phyloP scores from a whole-genome alignment of 2,329 filamentous ascomycete species.

The Ceratocystis colombiana region DNA sequence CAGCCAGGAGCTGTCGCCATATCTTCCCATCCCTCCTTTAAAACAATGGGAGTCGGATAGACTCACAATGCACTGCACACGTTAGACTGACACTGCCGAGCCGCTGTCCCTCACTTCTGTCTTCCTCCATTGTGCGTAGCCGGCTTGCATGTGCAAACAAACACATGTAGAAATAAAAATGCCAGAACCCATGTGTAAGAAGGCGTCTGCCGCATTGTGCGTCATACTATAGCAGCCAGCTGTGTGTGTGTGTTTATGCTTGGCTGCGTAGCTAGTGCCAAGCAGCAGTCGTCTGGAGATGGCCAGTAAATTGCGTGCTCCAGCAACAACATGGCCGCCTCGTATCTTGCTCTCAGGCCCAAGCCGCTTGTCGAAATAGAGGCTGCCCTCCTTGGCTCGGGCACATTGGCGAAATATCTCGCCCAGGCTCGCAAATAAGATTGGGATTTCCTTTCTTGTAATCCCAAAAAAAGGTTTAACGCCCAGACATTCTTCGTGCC shows the following conservation, averaged over 20 bases:
- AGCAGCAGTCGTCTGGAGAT: background rate
- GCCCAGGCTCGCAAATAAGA: background rate
- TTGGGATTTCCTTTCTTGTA: too few relatives aligned
- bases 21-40: background rate
- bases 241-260: background rate
- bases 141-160: conserved; percentile 3
- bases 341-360: too few relatives aligned
- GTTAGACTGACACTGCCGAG: conserved; percentile 3
- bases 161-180: background rate
- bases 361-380: too few relatives aligned
- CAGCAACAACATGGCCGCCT: too few relatives aligned
- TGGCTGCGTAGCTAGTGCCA: background rate
- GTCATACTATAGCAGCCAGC: background rate
- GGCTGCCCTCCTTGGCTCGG: too few relatives aligned
- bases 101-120: background rate
- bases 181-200: background rate
- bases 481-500: background rate
- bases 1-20: background rate
- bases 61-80: background rate
- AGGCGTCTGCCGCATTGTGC: conserved; percentile 1
- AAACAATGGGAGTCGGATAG: background rate
- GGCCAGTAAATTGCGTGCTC: too few relatives aligned
- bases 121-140: background rate
- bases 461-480: background rate
- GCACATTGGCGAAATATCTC: too few relatives aligned